phyloP scores from a whole-genome alignment of 768 basidiomycete species.

The Kwoniella sp. region DNA sequence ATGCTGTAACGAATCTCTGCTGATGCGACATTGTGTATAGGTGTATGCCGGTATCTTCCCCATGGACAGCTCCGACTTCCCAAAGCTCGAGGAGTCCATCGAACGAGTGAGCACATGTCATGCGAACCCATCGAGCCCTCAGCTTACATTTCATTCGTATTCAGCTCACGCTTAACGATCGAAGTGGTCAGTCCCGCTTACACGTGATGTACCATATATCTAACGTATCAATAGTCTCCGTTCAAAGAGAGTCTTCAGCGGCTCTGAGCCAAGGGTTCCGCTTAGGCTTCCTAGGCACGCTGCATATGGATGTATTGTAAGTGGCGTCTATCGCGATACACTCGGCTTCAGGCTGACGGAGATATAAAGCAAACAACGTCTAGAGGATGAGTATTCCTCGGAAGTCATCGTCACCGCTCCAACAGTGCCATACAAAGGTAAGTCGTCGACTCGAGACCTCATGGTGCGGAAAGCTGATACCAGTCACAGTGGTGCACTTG shows the following conservation, averaged over 20 bases:
- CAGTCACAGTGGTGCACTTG: constrained; percentile 63
- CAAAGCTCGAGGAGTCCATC: constrained; percentile 92
- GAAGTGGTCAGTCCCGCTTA: constrained; percentile 37
- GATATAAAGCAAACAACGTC: constrained; percentile 69
- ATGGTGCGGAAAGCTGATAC: constrained; percentile 6
- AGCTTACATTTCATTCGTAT: constrained; percentile 7
- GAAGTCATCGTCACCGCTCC: constrained; percentile 94
- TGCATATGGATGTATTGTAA: constrained; percentile 68
- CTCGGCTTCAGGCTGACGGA: constrained; percentile 56
- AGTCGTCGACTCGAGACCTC: constrained; percentile 9
- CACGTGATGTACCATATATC: constrained; percentile 51
- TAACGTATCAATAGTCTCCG: constrained; percentile 79
- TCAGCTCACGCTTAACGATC: constrained; percentile 47
- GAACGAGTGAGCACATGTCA: constrained; percentile 62
- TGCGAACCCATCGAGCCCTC: neutral
- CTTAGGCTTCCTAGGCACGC: constrained; percentile 87
- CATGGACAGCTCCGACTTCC: constrained; percentile 81
- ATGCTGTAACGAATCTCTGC: neutral
- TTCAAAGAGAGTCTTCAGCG: constrained; percentile 85
- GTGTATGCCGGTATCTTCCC: constrained; percentile 95
- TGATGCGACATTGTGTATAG: constrained; percentile 53
- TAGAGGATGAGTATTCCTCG: constrained; percentile 95
- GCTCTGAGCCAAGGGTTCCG: constrained; percentile 93
- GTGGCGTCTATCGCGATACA: constrained; percentile 1
- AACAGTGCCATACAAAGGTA: constrained; percentile 88